Base-by-base conservation (phyloP, 306 rosid species). In the Prunus dulcis region DNA sequence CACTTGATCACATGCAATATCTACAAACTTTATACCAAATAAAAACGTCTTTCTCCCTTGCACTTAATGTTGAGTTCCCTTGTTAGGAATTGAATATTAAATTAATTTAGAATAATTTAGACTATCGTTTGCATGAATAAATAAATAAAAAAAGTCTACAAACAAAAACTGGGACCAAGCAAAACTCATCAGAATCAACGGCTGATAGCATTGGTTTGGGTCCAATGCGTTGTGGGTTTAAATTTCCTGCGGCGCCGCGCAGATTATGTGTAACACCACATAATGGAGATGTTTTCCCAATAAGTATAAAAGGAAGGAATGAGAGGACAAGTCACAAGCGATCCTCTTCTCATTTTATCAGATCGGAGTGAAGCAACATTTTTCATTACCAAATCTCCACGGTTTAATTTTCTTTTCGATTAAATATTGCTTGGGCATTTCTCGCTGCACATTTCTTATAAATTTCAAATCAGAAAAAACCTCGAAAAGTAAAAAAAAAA, bases 231-330 rank as follows among this genome's bases (percentile, higher is more conserved):
- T 15, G 53, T 51, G 76, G 73, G 61, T 58, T 71, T 49, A 51
- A 67, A 70, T 51, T 19, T 49, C 60, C 63, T 76, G 41, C 73
- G 64, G 46, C 71, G 64, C 55, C 83, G 76, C 69, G 30, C 64
- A 28, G 43, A 63, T 52, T 67, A 69, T 74, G 14, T 25, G 20
- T 49, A 47, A 51, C 14, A 23, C 57, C n/a, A 61, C 28, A 6
- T 11, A 22, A 41, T 61, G 69, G 41, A 62, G 57, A 5, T 3
- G 28, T 73, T 76, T 73, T 72, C 20, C 80, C 73, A 82, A 30
- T 65, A 64, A 67, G 73, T 64, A 77, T 64, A 62, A 25, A 71
- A 78, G 78, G 75, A 64, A 41, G 55, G 82, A 61, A 81, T 25
- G 34, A 25, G 56, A 57, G 32, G 82, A 55, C 64, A 65, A 63